Evolutionary conservation across 352 stramenopile genomes (phyloP).

Genomic region (Phytopythium ostracodes): DNA sequence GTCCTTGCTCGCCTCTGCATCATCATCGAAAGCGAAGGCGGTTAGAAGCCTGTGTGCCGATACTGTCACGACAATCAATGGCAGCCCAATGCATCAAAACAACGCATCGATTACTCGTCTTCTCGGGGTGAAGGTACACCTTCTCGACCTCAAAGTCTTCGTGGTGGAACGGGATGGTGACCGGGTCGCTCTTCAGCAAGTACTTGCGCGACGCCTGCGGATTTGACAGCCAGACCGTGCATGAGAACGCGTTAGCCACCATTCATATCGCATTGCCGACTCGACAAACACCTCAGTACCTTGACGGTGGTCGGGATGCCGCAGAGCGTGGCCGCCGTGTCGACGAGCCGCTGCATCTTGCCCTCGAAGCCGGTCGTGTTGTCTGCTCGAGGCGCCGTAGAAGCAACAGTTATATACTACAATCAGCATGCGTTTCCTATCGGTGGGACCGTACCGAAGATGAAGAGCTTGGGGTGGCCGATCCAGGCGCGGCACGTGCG

Average conservation of each 20-base stretch:
- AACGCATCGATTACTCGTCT: constrained; percentile 27
- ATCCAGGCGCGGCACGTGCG: constrained; percentile 77
- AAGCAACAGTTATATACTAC: not conserved
- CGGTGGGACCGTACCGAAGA: constrained; percentile 47
- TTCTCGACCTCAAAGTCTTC: constrained; percentile 88
- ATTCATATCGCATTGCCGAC: not conserved
- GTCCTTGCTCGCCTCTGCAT: constrained; percentile 72
- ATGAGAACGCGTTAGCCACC: not conserved
- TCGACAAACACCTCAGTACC: constrained; percentile 6
- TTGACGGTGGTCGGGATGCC: constrained; percentile 77
- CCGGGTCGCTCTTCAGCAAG: constrained; percentile 39
- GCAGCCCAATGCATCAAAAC: not conserved
- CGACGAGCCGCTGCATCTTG: constrained; percentile 87
- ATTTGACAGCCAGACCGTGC: not conserved
- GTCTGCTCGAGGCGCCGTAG: constrained; percentile 25
- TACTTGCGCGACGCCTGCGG: constrained; percentile 65
- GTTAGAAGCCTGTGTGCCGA: not conserved
- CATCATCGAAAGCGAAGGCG: constrained; percentile 3
- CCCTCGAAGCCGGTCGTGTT: constrained; percentile 81
- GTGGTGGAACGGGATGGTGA: constrained; percentile 72
- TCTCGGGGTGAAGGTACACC: constrained; percentile 75
- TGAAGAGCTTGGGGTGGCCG: constrained; percentile 79
- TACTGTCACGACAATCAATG: not conserved
- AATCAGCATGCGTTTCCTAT: not conserved
- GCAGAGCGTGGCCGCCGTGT: constrained; percentile 65